Percentiles rank a stretch among this genome's conserved stretches.
phyloP scores from a whole-genome alignment of 2,329 filamentous ascomycete genomes.

The Leptodontidium sp. region DNA sequence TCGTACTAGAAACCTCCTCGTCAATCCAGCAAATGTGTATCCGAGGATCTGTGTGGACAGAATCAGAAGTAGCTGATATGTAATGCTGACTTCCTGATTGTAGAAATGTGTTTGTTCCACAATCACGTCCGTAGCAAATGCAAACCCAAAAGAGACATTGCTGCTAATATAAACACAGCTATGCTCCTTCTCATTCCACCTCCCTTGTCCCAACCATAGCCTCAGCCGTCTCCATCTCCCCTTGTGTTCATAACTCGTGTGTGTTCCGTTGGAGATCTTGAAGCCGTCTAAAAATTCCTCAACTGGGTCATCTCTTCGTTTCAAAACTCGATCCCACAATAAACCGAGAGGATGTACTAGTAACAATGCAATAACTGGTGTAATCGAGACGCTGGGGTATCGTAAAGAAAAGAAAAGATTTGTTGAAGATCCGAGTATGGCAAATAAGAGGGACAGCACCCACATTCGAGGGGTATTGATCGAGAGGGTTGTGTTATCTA shows the following conservation, averaged over 20 bases:
- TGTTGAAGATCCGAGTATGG: constrained; percentile 81
- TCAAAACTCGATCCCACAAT: constrained; percentile 78
- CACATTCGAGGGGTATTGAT: constrained; percentile 92
- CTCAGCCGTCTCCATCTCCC: constrained; percentile 56
- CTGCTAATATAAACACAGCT: constrained; percentile 89
- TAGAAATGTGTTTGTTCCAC: constrained; percentile 92
- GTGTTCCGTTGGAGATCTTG: constrained; percentile 44
- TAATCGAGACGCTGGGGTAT: constrained; percentile 91
- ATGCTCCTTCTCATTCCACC: constrained; percentile 90
- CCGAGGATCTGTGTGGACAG: constrained; percentile 87
- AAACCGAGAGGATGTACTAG: constrained; percentile 86
- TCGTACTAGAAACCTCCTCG: constrained; percentile 81
- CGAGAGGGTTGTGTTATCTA: constrained; percentile 78
- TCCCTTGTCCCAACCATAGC: constrained; percentile 80
- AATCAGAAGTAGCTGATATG: constrained; percentile 83
- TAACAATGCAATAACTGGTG: constrained; percentile 85
- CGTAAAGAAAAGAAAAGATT: constrained; percentile 90
- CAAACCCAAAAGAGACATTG: constrained; percentile 89
- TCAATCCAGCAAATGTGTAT: constrained; percentile 85
- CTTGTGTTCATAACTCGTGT: constrained; percentile 34
- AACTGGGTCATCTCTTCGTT: constrained; percentile 62
- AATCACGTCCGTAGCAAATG: constrained; percentile 89
- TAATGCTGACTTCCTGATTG: constrained; percentile 77
- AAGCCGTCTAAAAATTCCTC: constrained; percentile 65
- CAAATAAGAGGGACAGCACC: constrained; percentile 80